Evolutionary conservation across 495 filamentous ascomycete species (phyloP).

Genomic region (Schizothecium vesticola): DNA sequence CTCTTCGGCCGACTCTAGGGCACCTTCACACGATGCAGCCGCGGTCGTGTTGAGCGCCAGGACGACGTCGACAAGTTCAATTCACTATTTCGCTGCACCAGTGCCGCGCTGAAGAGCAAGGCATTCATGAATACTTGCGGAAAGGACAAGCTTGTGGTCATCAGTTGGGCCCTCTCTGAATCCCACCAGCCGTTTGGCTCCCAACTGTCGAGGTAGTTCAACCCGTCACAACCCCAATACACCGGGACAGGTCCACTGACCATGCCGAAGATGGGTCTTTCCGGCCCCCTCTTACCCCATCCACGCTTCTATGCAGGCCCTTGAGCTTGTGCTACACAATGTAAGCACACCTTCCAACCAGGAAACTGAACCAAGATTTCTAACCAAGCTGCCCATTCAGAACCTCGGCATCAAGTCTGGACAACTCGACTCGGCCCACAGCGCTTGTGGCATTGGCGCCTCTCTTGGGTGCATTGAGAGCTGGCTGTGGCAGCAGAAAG

Average conservation of each 20-base stretch:
- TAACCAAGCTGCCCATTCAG: background rate
- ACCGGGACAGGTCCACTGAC: background rate
- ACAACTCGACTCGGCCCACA: constrained; percentile 2
- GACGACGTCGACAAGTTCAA: background rate
- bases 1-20: background rate
- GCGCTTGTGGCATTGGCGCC: background rate
- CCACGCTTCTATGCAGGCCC: constrained; percentile 3
- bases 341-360: constrained; percentile 1
- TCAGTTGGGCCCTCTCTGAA: background rate
- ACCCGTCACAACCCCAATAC: background rate
- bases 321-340: constrained; percentile 9
- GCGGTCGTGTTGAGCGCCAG: background rate
- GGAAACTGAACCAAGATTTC: background rate
- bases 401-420: background rate
- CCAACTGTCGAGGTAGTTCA: background rate
- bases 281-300: constrained; percentile 3
- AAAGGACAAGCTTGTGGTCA: background rate
- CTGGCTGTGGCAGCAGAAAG: constrained; percentile 14
- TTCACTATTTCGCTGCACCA: background rate
- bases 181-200: background rate
- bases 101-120: background rate
- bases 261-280: constrained; percentile 3
- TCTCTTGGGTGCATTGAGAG: constrained; percentile 12
- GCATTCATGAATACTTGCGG: background rate
- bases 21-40: background rate